Evolutionary conservation across 2,329 filamentous ascomycete species (phyloP), one percentile per base, ranked within the genome.

Genomic region (Exophiala alcalophila): DNA sequence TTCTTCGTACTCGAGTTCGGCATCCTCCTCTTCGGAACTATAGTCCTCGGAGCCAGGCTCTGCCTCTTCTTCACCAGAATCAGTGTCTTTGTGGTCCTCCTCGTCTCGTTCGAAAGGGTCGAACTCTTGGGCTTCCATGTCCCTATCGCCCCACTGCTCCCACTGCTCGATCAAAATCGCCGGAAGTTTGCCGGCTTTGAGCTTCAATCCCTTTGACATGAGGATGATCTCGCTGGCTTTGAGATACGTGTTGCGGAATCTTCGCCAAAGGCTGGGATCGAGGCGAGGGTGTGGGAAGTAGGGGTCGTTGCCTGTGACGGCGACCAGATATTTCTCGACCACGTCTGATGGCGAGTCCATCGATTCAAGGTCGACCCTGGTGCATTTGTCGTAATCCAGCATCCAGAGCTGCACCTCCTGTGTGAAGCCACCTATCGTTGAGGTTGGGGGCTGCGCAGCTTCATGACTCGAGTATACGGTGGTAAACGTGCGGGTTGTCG

Each of bases 221-320:
- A 50, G 21, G 21, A 50, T 33, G 25, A 34, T 29, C 2, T 40
- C n/a, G 18, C 47, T 50, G 5, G 39, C 43, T 18, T 30, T 11
- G n/a, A 47, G 35, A 19, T 50, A 50, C 5, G 27, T 27, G 3
- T 26, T 16, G 10, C 43, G 39, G 12, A 50, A 50, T 5, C 1
- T 28, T 7, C 18, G 11, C 47, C 47, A 47, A 2, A 50, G 30
- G 2, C 26, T 26, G 14, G 20, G 18, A 24, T 44, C 38, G 8
- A 36, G 26, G 9, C 19, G 15, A 15, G 44, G 51, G 15, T 55
- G 47, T 14, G 47, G 44, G 19, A 47, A 42, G 23, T 54, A 47
- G 4, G 49, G 44, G 19, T 54, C 45, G 29, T 52, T 50, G 4
- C 45, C 45, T 3, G 51, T 52, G 4, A 54, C 49, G 8, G 39